phyloP scores from a whole-genome alignment of 2,329 filamentous ascomycete genomes.

The Scytalidium sp. region DNA sequence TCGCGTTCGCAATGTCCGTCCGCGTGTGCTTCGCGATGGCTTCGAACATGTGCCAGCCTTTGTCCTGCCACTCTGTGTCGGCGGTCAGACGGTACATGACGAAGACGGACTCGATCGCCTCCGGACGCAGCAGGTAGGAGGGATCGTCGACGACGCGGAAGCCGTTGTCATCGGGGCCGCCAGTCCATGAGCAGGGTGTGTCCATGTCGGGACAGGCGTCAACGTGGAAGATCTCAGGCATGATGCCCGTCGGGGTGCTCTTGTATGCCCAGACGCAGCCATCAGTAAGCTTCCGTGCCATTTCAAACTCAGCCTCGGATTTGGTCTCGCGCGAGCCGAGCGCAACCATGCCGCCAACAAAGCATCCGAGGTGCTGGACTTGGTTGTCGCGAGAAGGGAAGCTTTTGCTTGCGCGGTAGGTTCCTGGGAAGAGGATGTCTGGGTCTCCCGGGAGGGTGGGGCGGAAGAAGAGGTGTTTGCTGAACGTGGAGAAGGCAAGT shows the following conservation, averaged over 20 bases:
- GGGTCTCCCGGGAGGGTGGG: constrained; percentile 60
- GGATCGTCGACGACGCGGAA: constrained; percentile 18
- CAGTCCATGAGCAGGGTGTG: background rate
- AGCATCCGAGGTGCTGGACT: constrained; percentile 44
- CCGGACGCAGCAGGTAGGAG: constrained; percentile 53
- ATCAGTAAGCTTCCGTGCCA: constrained; percentile 45
- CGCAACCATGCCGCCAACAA: constrained; percentile 46
- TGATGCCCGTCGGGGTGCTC: constrained; percentile 51
- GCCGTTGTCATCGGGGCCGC: constrained; percentile 5
- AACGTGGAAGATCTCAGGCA: constrained; percentile 50
- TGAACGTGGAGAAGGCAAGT: constrained; percentile 54
- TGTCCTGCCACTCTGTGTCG: constrained; percentile 31
- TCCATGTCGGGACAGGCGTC: constrained; percentile 37
- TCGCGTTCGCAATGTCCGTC: constrained; percentile 38
- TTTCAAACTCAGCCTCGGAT: constrained; percentile 41
- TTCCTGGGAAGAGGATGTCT: constrained; percentile 62
- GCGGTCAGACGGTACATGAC: constrained; percentile 42
- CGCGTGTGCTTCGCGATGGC: constrained; percentile 37
- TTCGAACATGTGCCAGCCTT: constrained; percentile 44
- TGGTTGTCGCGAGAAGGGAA: constrained; percentile 29
- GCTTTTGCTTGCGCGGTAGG: constrained; percentile 12
- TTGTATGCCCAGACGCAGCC: constrained; percentile 60
- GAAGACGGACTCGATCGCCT: constrained; percentile 66
- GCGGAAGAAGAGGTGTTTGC: constrained; percentile 64
- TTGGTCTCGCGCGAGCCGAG: constrained; percentile 43